phyloP scores from a whole-genome alignment of 1,139 yeast genomes.

The Saccharomyces hybrid region DNA sequence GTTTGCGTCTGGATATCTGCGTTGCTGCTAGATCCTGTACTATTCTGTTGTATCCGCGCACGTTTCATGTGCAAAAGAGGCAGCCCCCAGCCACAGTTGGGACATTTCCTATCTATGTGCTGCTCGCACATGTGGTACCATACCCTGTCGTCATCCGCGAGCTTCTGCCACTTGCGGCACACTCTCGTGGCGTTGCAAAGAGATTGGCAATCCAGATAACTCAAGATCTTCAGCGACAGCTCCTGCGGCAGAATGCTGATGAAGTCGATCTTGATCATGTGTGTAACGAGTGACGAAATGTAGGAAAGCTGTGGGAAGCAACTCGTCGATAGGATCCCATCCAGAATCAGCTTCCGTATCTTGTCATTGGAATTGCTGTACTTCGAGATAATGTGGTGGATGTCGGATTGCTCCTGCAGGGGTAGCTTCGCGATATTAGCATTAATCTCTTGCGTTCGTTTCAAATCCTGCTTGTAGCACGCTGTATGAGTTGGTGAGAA shows the following conservation, averaged over 20 bases:
- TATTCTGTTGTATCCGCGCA: constrained; percentile 37
- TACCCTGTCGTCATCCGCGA: constrained; percentile 93
- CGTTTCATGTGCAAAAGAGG: constrained; percentile 83
- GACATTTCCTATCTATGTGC: constrained; percentile 93
- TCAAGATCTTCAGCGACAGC: constrained; percentile 71
- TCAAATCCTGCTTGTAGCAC: constrained; percentile 48
- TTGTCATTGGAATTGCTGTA: constrained; percentile 39
- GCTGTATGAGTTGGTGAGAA: constrained; percentile 33
- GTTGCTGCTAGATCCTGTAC: background rate
- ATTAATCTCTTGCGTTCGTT: constrained; percentile 46
- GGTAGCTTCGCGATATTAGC: constrained; percentile 63
- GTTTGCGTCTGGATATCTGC: background rate
- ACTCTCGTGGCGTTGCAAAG: constrained; percentile 93
- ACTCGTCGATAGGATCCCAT: constrained; percentile 81
- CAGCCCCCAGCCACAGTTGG: constrained; percentile 98
- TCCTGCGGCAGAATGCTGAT: constrained; percentile 80
- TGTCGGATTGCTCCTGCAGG: constrained; percentile 76
- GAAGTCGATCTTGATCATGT: constrained; percentile 80
- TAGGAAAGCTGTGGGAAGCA: constrained; percentile 91
- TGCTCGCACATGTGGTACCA: constrained; percentile 99
- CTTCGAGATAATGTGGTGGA: constrained; percentile 42
- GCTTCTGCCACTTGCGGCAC: constrained; percentile 69
- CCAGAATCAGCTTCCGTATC: constrained; percentile 57
- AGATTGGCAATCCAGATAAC: constrained; percentile 85
- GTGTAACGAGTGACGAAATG: constrained; percentile 70